Conservation (phyloP, 108 stramenopile genomes). For the Fistulifera solaris region DNA sequence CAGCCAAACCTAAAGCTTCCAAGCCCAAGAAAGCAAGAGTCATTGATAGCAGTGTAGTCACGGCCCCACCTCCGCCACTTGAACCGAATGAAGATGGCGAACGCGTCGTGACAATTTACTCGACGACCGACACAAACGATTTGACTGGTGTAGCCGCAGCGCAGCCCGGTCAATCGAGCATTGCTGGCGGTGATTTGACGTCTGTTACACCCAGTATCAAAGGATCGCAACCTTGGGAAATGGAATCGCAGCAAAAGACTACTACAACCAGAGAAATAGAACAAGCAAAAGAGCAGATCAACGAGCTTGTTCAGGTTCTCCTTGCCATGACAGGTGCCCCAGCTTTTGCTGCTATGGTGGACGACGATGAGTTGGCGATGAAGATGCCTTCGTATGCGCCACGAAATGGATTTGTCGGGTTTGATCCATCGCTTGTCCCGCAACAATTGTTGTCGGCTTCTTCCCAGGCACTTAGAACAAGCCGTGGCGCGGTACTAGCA, state of each 20-base stretch:
- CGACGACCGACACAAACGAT: slow-evolving; percentile 74
- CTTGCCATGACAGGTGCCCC: slow-evolving; percentile 75
- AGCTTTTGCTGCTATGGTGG: slow-evolving; percentile 52
- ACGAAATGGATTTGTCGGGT: slow-evolving; percentile 61
- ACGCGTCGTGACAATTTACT: slow-evolving; percentile 71
- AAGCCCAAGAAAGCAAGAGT: neutral
- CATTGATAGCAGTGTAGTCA: slow-evolving; percentile 1
- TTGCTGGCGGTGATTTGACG: slow-evolving; percentile 1
- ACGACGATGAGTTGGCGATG: slow-evolving; percentile 12
- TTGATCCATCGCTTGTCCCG: slow-evolving; percentile 64
- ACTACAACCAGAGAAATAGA: slow-evolving; percentile 41
- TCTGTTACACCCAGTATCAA: slow-evolving; percentile 11
- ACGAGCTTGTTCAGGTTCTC: slow-evolving; percentile 48
- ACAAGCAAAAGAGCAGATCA: slow-evolving; percentile 48
- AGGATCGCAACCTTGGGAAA: slow-evolving; percentile 29
- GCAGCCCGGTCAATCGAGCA: slow-evolving; percentile 24
- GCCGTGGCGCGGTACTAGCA: slow-evolving; percentile 49
- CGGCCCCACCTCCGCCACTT: slow-evolving; percentile 48
- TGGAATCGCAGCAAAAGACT: slow-evolving; percentile 14
- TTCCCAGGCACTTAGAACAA: slow-evolving; percentile 48
- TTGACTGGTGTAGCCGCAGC: slow-evolving; percentile 52
- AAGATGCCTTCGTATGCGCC: slow-evolving; percentile 10
- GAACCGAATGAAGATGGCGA: slow-evolving; percentile 73
- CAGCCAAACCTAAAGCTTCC: neutral
- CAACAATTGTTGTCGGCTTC: slow-evolving; percentile 37